These are phyloP conservation scores for Trypanosoma theileri DNA, from an alignment of 208 protist species.

Conservation along the genomic window DNA sequence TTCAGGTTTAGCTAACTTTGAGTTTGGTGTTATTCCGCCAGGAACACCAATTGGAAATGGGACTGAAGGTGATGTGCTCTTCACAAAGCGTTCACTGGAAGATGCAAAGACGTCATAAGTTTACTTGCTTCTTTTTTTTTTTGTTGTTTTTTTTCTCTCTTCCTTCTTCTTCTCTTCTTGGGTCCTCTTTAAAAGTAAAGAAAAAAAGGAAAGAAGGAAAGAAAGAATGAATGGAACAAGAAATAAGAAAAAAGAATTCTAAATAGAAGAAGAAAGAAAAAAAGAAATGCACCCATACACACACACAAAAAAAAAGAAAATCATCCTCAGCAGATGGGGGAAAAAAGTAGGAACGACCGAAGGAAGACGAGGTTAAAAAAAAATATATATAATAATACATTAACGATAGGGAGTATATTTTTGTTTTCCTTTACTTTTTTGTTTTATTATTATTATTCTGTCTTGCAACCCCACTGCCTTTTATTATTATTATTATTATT, in stretches of 20 bases:
- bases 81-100: conserved; percentile 54
- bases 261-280: no score
- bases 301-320: not conserved
- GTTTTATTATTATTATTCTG: conserved; percentile 3
- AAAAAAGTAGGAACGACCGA: conserved; percentile 7
- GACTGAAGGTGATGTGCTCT: conserved; percentile 67
- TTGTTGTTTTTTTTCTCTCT: conserved; percentile 19
- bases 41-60: conserved; percentile 57
- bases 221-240: no score
- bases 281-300: no score
- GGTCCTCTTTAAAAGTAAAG: not conserved
- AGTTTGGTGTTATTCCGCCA: conserved; percentile 60
- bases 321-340: not conserved
- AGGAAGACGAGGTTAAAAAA: conserved; percentile 11
- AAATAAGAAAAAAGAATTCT: no score
- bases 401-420: not conserved
- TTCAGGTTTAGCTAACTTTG: conserved; percentile 55
- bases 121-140: conserved; percentile 13
- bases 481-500: not conserved
- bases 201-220: not conserved
- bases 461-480: not conserved
- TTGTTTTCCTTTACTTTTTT: not conserved
- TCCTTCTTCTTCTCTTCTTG: conserved; percentile 3
- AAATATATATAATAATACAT: no score
- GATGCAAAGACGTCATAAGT: conserved; percentile 25